Evolutionary conservation across 768 basidiomycete genomes (phyloP).

Genomic region (Antrodiella citrinella): DNA sequence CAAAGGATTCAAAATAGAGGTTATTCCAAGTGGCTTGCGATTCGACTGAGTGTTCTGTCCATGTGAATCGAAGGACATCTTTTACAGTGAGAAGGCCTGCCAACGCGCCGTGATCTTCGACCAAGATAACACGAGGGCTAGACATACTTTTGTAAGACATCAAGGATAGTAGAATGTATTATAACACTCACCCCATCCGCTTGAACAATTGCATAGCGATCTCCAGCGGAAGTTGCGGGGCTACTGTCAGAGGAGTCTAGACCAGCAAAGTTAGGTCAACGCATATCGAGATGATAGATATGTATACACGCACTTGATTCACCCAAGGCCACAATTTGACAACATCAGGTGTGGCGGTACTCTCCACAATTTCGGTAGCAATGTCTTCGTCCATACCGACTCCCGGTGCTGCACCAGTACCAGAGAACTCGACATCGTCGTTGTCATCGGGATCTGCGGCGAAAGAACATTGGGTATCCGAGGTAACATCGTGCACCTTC

Average conservation of each 20-base stretch:
- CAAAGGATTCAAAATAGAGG: constrained; percentile 18
- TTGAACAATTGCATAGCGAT: constrained; percentile 98
- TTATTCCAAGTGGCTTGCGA: constrained; percentile 18
- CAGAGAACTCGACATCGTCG: constrained; percentile 37
- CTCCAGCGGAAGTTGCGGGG: constrained; percentile 86
- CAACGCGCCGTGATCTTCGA: constrained; percentile 78
- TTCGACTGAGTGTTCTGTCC: constrained; percentile 21
- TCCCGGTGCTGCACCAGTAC: constrained; percentile 36
- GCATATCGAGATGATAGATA: neutral
- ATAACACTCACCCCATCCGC: constrained; percentile 79
- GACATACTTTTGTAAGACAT: neutral
- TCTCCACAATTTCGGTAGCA: constrained; percentile 55
- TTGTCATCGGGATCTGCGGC: constrained; percentile 41
- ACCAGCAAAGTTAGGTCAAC: constrained; percentile 1
- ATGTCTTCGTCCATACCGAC: constrained; percentile 64
- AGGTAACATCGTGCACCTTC: constrained; percentile 49
- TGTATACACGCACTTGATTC: constrained; percentile 61
- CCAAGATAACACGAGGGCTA: constrained; percentile 94
- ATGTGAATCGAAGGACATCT: constrained; percentile 85
- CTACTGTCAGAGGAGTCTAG: constrained; percentile 91
- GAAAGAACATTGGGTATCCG: constrained; percentile 71
- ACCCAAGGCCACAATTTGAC: constrained; percentile 86
- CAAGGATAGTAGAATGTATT: neutral
- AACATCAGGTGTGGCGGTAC: constrained; percentile 45
- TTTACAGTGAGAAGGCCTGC: constrained; percentile 91